phyloP scores from a whole-genome alignment of 331 rosid species.

The Stylosanthes scabra region DNA sequence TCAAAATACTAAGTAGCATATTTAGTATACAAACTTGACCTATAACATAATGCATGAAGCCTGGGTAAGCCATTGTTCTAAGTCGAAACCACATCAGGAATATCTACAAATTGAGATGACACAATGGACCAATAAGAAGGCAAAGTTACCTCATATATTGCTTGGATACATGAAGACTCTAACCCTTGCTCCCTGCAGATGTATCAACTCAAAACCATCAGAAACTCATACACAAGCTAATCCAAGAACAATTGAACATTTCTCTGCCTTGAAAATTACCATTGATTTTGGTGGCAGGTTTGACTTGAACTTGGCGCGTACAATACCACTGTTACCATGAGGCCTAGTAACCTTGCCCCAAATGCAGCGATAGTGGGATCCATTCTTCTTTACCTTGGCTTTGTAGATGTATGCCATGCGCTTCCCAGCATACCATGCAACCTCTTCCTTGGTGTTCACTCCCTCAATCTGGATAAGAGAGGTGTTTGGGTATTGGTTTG shows the following conservation, averaged over 20 bases:
- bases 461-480: constrained; percentile 94
- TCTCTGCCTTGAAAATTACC: constrained; percentile 44
- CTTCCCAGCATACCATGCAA: constrained; percentile 82
- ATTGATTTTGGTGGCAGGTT: constrained; percentile 90
- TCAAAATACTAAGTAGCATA: not conserved
- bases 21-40: not conserved
- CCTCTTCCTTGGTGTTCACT: constrained; percentile 92
- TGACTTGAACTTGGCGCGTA: constrained; percentile 94
- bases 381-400: constrained; percentile 87
- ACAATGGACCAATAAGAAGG: not conserved
- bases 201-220: not conserved
- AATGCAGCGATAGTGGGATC: constrained; percentile 89
- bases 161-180: constrained; percentile 98
- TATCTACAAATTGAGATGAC: too few species aligned
- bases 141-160: constrained; percentile 69
- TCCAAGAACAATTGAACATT: not conserved
- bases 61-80: not conserved
- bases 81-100: not conserved
- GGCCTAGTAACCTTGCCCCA: constrained; percentile 97
- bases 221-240: constrained; percentile 1
- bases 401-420: constrained; percentile 92
- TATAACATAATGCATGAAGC: too few species aligned
- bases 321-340: constrained; percentile 90
- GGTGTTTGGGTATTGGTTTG: constrained; percentile 89
- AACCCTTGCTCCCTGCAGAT: constrained; percentile 82